A percentile compares a stretch with the other conserved stretches of the same genome.
These are phyloP conservation scores for Rosa multiflora DNA, from an alignment of 306 rosid genomes.

Conservation along the genomic window DNA sequence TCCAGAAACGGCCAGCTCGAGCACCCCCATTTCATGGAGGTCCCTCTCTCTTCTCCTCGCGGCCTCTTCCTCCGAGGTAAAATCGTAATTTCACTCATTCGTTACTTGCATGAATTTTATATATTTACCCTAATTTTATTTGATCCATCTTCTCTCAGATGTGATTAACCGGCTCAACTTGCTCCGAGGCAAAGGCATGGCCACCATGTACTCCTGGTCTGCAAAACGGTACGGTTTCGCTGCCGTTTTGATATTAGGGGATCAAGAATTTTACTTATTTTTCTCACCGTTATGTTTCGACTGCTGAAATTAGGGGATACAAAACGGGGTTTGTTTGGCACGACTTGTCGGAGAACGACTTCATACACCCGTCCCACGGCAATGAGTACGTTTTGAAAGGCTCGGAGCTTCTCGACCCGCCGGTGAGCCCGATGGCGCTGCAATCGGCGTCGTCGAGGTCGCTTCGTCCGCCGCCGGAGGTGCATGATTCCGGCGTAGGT, in stretches of 20 bases:
- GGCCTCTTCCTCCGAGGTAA: constrained; percentile 90
- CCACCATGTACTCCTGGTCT: constrained; percentile 88
- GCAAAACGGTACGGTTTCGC: constrained; percentile 63
- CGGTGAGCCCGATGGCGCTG: constrained; percentile 20
- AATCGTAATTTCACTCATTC: neutral
- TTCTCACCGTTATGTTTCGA: neutral
- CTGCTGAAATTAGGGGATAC: constrained; percentile 56
- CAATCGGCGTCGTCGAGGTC: constrained; percentile 53
- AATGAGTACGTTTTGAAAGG: constrained; percentile 93
- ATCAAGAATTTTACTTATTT: neutral
- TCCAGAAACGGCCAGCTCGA: constrained; percentile 88
- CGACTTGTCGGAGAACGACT: constrained; percentile 84
- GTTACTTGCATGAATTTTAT: neutral
- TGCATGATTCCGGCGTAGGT: constrained; percentile 43
- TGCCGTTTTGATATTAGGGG: neutral
- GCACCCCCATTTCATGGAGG: constrained; percentile 98
- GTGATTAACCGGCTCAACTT: constrained; percentile 69
- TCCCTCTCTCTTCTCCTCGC: constrained; percentile 78
- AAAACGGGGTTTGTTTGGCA: constrained; percentile 95
- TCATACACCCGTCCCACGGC: constrained; percentile 85
- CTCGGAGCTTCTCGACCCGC: constrained; percentile 66
- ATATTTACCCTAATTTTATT: too few relatives aligned
- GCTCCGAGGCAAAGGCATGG: constrained; percentile 84
- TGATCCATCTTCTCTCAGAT: constrained; percentile 36
- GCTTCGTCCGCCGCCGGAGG: constrained; percentile 53